Evolutionary conservation across 2,329 filamentous ascomycete genomes (phyloP).

Genomic region (Claviceps sp.): DNA sequence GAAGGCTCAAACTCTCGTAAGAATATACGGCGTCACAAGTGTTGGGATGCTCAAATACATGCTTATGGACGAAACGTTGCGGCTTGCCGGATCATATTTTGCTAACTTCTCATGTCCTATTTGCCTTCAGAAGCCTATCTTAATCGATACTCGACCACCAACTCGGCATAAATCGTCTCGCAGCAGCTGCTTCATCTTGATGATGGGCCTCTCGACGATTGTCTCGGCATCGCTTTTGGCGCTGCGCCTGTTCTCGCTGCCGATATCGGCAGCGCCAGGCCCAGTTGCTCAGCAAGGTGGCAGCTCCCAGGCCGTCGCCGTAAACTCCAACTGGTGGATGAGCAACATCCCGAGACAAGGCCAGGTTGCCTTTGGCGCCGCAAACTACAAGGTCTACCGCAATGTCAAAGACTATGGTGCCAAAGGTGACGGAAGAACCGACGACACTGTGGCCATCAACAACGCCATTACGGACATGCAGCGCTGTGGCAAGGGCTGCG

Average conservation of each 20-base stretch:
- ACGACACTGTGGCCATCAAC: conserved; percentile 87
- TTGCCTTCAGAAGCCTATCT: background rate
- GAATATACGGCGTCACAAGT: background rate
- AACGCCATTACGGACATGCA: conserved; percentile 60
- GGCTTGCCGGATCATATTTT: background rate
- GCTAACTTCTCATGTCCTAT: background rate
- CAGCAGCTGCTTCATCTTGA: conserved; percentile 21
- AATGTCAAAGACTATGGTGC: conserved; percentile 69
- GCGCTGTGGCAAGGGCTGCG: conserved; percentile 70
- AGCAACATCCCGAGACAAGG: conserved; percentile 57
- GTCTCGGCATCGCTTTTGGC: conserved; percentile 29
- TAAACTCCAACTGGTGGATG: conserved; percentile 54
- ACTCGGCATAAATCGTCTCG: background rate
- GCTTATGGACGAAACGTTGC: background rate
- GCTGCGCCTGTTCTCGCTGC: conserved; percentile 25
- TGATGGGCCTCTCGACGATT: conserved; percentile 31
- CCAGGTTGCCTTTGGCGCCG: conserved; percentile 41
- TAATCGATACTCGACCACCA: background rate
- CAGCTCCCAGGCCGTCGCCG: conserved; percentile 10
- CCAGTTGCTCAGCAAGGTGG: conserved; percentile 6
- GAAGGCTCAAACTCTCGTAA: background rate
- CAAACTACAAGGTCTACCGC: conserved; percentile 57
- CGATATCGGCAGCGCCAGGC: conserved; percentile 19
- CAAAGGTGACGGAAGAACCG: conserved; percentile 51
- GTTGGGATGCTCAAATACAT: background rate